Conservation (phyloP, 345 rosid genomes). For the Psidium friedrichsthalianum region DNA sequence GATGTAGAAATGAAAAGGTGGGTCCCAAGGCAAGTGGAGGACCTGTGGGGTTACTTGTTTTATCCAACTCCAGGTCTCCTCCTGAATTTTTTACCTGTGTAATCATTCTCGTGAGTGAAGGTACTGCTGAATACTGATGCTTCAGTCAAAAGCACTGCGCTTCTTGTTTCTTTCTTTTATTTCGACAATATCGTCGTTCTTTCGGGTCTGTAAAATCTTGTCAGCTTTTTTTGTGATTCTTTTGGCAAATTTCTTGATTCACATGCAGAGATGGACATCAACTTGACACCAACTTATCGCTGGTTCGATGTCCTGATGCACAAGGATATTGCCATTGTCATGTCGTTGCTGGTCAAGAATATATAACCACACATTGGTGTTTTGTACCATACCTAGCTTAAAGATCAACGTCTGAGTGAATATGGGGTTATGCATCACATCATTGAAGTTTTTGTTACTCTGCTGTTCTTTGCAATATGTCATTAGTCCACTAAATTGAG, state of each 20-base stretch:
- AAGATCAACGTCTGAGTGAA: neutral
- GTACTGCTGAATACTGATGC: constrained; percentile 6
- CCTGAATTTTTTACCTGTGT: constrained; percentile 18
- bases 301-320: neutral
- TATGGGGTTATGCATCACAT: neutral
- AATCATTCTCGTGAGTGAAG: constrained; percentile 23
- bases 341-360: neutral
- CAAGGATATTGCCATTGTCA: neutral
- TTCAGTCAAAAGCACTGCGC: neutral
- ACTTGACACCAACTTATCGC: neutral
- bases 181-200: neutral
- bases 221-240: neutral
- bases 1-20: constrained; percentile 1
- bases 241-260: neutral
- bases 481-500: neutral
- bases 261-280: neutral
- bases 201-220: neutral
- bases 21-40: constrained; percentile 17
- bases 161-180: neutral
- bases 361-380: neutral
- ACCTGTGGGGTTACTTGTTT: constrained; percentile 23
- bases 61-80: constrained; percentile 29
- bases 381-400: neutral
- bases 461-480: neutral
- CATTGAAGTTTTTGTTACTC: neutral